Evolutionary conservation across 202 grass and related monocot genomes (phyloP).

Genomic region (Schoenoplectus tabernaemontani): DNA sequence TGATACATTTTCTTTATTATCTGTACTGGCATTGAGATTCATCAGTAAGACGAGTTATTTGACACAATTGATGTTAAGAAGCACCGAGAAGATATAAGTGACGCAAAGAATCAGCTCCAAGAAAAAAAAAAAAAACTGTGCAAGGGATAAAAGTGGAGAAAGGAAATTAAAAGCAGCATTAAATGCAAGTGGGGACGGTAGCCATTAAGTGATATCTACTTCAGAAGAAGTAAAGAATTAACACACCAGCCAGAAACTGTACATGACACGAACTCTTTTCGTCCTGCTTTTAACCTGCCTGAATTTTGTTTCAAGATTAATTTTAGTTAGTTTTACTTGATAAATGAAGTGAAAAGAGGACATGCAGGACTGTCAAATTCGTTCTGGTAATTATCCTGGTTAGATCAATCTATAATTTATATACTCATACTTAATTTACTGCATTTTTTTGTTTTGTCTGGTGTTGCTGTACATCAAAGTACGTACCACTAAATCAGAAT

Average conservation of each 20-base stretch:
- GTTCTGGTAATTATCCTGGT: neutral
- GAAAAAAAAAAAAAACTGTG: neutral
- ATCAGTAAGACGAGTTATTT: neutral
- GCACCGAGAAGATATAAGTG: neutral
- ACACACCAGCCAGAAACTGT: slow-evolving; percentile 1
- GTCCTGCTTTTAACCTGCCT: neutral
- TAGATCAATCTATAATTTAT: too few relatives aligned
- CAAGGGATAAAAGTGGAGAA: neutral
- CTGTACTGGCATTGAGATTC: neutral
- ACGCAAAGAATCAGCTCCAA: neutral
- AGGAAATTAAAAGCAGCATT: slow-evolving; percentile 13
- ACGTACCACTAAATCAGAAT: too few relatives aligned
- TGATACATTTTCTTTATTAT: neutral
- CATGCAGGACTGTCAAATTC: neutral
- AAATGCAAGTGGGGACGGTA: slow-evolving; percentile 15
- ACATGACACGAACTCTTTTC: neutral
- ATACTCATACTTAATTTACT: too few relatives aligned
- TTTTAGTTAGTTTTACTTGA: neutral
- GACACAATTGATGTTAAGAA: neutral
- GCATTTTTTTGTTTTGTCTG: neutral
- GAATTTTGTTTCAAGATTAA: neutral
- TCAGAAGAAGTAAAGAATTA: slow-evolving; percentile 13
- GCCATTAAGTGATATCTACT: slow-evolving; percentile 21
- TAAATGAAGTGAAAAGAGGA: neutral
- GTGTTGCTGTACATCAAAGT: neutral